Evolutionary conservation across 805 yeast species (phyloP), one percentile per base, ranked within the genome.

Genomic region (Yarrowia sp.): DNA sequence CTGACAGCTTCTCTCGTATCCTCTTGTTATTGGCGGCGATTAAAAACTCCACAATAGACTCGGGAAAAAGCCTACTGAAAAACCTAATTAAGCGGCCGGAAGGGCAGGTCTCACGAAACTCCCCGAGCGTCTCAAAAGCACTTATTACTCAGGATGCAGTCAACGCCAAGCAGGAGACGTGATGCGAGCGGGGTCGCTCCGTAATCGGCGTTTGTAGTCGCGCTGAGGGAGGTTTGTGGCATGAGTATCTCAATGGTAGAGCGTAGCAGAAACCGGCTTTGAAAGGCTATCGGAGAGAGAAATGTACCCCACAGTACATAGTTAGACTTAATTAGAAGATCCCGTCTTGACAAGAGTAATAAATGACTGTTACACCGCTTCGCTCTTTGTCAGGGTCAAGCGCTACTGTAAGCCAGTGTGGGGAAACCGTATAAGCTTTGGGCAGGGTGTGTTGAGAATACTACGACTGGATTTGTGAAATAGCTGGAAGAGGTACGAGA

Each of bases 371-470:
- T 48, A 8, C 55, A 35, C 55, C 55, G 55, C 55, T 35, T 48
- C 7, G 8, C 31, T 35, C 41, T 48, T 33, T 48, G 55, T 35
- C 55, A 33, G 31, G 11, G 1, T 8, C 35, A 10, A 17, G 15
- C 39, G 28, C 39, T 32, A 33, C 53, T 32, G 53, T 48, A 35
- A 31, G 55, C 32, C 55, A 48, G 55, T 48, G 55, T 48, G 55
- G 55, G 55, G 55, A 48, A 48, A 8, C 2, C 17, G 11, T 4
- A 7, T 18, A 17, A 4, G 41, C 8, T 47, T 47, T 32, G 8
- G 41, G 11, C 33, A 9, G 50, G 33, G 13, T 22, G 5, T 22
- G 28, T 3, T 3, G 28, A 3, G 28, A 3, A 5, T 3, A 22
- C 4, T 22, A 22, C 28, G 5, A 22, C 28, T 7, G 22, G 11